A percentile compares a stretch with the other conserved stretches of the same genome.
phyloP scores from a whole-genome alignment of 495 filamentous ascomycete genomes.

The Penicillium paxilli region DNA sequence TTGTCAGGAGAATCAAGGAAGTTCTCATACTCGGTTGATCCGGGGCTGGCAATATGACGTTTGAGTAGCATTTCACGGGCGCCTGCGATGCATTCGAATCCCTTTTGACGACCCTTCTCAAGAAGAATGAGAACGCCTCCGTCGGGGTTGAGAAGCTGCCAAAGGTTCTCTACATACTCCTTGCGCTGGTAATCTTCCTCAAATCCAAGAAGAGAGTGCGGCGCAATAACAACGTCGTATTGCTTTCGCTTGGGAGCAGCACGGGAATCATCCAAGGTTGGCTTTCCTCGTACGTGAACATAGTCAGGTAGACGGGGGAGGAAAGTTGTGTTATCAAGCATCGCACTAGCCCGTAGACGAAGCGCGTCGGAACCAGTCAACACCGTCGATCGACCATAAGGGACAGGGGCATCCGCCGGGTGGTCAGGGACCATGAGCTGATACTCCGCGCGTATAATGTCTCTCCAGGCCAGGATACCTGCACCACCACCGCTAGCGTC shows the following conservation, averaged over 20 bases:
- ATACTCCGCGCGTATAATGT: constrained; percentile 79
- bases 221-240: constrained; percentile 88
- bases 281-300: constrained; percentile 56
- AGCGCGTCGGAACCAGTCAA: constrained; percentile 63
- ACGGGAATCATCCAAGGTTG: constrained; percentile 45
- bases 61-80: constrained; percentile 77
- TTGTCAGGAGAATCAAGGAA: constrained; percentile 36
- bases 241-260: constrained; percentile 63
- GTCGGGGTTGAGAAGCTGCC: constrained; percentile 78
- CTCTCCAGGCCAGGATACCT: constrained; percentile 80
- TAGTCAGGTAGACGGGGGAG: constrained; percentile 92
- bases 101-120: constrained; percentile 88
- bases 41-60: constrained; percentile 69
- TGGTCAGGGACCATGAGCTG: constrained; percentile 56
- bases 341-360: constrained; percentile 69
- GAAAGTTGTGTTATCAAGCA: constrained; percentile 89
- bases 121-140: constrained; percentile 86
- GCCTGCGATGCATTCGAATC: constrained; percentile 88
- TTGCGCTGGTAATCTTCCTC: constrained; percentile 73
- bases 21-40: constrained; percentile 45
- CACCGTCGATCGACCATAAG: constrained; percentile 61
- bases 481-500: constrained; percentile 87
- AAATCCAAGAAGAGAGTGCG: constrained; percentile 75
- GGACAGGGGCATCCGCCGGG: constrained; percentile 37
- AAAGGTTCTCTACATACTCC: constrained; percentile 77